Evolutionary conservation across 345 rosid genomes (phyloP), one percentile per base, ranked within the genome.

Genomic region (Abelmoschus esculentus): DNA sequence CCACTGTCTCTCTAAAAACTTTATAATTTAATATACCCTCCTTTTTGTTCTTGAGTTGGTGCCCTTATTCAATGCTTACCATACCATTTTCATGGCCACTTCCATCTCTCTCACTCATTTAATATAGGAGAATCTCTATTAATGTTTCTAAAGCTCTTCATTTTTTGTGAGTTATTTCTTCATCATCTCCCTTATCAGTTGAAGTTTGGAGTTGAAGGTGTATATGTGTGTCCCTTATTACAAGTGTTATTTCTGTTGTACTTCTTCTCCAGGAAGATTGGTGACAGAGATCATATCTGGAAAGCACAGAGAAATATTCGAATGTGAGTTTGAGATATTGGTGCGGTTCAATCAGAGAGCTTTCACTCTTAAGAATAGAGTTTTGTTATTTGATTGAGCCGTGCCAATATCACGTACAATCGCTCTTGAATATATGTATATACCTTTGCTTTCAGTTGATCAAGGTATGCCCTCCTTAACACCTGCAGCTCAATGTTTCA

Each of bases 361-460:
- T 22, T 49, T 55, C 61, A 31, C 80, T 88, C 86, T 54, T 6
- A 34, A 22, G 47, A 6, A 49, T 7, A 50, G 83, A 85, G 81
- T 67, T 31, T 64, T 74, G 82, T 81, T 82, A 74, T 91, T 89
- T 80, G 91, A 89, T 91, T 91, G 97, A 91, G 96, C 97, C 96
- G 97, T 86, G 96, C 92, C 97, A 91, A 91, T 89, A 91, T 91
- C 97, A 85, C 91, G 88, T 70, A 49, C 17, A 49, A 49, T 13
- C 1, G 26, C 26, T 22, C 26, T 22, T 22, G 26, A 22, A 22
- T 22, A 22, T 22, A 22, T 22, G 26, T 22, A 22, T 22, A 22
- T 14, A 49, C 13, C 53, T 49, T 49, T 49, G 17, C 5, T 49
- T 49, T 49, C 53, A 49, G 3, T 49, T 49, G 15, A 4, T 13